phyloP scores from a whole-genome alignment of 768 basidiomycete genomes.

The Inosperma sp. region DNA sequence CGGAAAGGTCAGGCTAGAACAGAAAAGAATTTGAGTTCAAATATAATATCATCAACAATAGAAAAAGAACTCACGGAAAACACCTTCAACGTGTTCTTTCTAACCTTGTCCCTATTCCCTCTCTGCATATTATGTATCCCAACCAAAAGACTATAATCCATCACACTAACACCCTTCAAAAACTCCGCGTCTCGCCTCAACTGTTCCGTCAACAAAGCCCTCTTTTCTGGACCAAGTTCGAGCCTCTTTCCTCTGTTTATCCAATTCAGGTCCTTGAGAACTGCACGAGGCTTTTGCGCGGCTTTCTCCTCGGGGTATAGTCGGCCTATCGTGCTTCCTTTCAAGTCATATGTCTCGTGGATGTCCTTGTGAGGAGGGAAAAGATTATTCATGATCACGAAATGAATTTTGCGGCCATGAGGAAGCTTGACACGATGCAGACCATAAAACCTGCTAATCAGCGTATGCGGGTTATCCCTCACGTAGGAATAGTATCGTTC shows the following conservation, averaged over 20 bases:
- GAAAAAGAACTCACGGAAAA: slow-evolving; percentile 65
- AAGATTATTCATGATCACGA: slow-evolving; percentile 99
- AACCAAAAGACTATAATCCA: slow-evolving; percentile 95
- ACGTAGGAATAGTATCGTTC: slow-evolving; percentile 82
- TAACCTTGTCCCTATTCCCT: slow-evolving; percentile 88
- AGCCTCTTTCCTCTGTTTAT: slow-evolving; percentile 71
- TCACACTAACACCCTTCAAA: slow-evolving; percentile 76
- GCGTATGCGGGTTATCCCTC: slow-evolving; percentile 85
- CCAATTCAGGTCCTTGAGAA: slow-evolving; percentile 97
- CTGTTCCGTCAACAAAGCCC: slow-evolving; percentile 88
- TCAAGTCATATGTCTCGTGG: slow-evolving; percentile 96
- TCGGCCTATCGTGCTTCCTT: slow-evolving; percentile 89
- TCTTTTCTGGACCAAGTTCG: slow-evolving; percentile 94
- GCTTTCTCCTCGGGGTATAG: slow-evolving; percentile 82
- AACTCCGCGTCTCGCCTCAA: slow-evolving; percentile 83
- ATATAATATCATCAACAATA: background rate
- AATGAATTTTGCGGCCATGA: slow-evolving; percentile 91
- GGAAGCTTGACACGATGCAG: slow-evolving; percentile 97
- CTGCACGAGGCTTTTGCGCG: slow-evolving; percentile 77
- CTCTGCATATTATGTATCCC: slow-evolving; percentile 90
- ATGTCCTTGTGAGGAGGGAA: slow-evolving; percentile 97
- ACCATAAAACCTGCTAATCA: slow-evolving; percentile 93
- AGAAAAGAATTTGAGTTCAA: slow-evolving; percentile 3
- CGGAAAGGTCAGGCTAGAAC: slow-evolving; percentile 63
- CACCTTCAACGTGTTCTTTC: slow-evolving; percentile 86